A percentile compares a stretch with the other conserved stretches of the same genome.
These are phyloP conservation scores for Butyriboletus loyo DNA, from an alignment of 768 basidiomycete species.

Conservation along the genomic window DNA sequence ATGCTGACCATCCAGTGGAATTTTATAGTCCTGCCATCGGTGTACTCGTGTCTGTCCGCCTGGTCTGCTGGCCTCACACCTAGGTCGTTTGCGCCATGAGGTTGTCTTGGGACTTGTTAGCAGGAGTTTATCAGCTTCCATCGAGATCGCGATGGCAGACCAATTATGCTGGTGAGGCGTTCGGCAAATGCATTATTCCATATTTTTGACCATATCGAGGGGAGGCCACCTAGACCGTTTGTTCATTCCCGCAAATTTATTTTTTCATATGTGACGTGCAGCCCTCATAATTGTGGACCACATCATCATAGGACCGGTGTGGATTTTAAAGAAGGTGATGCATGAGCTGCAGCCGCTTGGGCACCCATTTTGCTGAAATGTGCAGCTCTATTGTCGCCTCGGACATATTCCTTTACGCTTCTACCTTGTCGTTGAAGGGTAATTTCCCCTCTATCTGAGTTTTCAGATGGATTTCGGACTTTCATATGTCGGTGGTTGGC, in stretches of 20 bases:
- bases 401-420: conserved; percentile 6
- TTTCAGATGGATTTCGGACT: conserved; percentile 30
- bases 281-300: conserved; percentile 15
- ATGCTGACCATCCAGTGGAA: conserved; percentile 13
- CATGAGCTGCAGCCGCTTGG: conserved; percentile 6
- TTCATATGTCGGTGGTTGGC: conserved; percentile 30
- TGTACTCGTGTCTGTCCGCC: conserved; percentile 16
- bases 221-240: conserved; percentile 20
- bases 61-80: conserved; percentile 8
- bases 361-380: conserved; percentile 9
- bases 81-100: conserved; percentile 20
- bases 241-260: conserved; percentile 25
- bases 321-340: conserved; percentile 8
- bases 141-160: conserved; percentile 27
- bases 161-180: conserved; percentile 22
- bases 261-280: conserved; percentile 22
- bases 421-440: conserved; percentile 9
- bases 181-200: conserved; percentile 23
- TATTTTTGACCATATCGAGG: conserved; percentile 28
- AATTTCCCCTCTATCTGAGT: conserved; percentile 27
- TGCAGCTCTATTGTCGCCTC: conserved; percentile 5
- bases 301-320: conserved; percentile 2
- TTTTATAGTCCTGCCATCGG: conserved; percentile 26
- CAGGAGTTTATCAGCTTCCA: conserved; percentile 22
- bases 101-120: conserved; percentile 16